A percentile compares a stretch with the other conserved stretches of the same genome.
Evolutionary conservation across 257 asterid species (phyloP).

Genomic region (Solanum medicagineum): DNA sequence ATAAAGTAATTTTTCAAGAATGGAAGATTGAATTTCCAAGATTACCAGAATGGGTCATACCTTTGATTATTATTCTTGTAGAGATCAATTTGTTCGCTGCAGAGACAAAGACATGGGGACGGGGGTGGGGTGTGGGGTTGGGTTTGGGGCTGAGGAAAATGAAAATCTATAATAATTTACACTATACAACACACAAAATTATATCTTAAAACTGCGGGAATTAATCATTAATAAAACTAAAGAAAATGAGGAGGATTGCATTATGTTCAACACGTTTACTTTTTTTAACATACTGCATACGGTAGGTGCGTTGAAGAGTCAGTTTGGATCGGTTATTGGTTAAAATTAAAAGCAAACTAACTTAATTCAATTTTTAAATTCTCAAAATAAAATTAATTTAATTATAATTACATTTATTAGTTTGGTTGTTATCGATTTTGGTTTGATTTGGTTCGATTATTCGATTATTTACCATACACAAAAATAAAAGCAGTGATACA

Average conservation of each 20-base stretch:
- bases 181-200: not conserved
- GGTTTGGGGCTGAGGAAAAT: not conserved
- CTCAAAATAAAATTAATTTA: no score
- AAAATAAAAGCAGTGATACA: no score
- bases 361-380: no score
- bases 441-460: no score
- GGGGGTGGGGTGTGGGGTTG: no score
- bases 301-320: no score
- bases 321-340: no score
- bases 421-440: no score
- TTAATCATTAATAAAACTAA: not conserved
- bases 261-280: not conserved
- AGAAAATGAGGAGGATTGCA: not conserved
- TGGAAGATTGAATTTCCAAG: not conserved
- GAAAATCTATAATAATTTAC: not conserved
- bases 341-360: no score
- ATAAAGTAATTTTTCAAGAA: not conserved
- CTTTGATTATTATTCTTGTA: not conserved
- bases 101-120: not conserved
- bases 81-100: not conserved
- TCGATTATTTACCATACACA: no score
- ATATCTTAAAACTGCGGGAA: not conserved
- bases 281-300: no score
- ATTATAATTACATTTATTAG: no score
- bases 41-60: not conserved